Base-by-base conservation (phyloP, 2,329 filamentous ascomycete genomes). In the Stagonosporopsis tanaceti region DNA sequence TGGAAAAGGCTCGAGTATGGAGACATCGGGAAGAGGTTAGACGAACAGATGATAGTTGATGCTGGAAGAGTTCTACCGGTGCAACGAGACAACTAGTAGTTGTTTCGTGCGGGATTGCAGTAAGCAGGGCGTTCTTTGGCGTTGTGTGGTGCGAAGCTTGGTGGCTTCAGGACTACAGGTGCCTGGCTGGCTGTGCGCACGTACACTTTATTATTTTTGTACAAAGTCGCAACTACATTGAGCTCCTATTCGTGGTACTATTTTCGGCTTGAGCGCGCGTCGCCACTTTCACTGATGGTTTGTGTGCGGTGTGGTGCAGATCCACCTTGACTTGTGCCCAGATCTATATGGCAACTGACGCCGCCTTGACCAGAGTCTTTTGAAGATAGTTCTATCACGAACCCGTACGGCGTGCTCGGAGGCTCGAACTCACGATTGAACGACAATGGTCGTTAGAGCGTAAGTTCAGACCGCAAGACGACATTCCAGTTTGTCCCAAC, bases 1-100 rank as follows among this genome's bases (percentile, higher is more conserved):
- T 99, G 94, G 85, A 98, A 97, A 80, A 85, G 95, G 47, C 81
- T 96, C 15, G 94, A 98, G 72, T 85, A 82, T 67, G 85, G 85
- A 7, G 80, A 83, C 25, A 81, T 77, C 4, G 79, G 79, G 48
- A 78, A 79, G 63, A 79, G 79, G 60, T 73, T 87, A 45, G 85
- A 87, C 63, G 84, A 87, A 70, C 81, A 86, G 76, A 82, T 87
- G 65, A 81, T 88, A 59, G 84, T 88, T 11, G 85, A 88, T 62
- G 82, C 81, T 2, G 86, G 85, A 2, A 79, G 76, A 50, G 83
- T 86, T 12, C 47, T 59, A 35, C 56, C 56, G 2, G 54, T 57
- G 2, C 38, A 37, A 30, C 44, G 54, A 9, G 48, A 48, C 14
- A 38, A 25, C 14, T 27, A 50, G 15, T 44, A 35, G 41, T 25